Conservation (phyloP, 2,329 filamentous ascomycete species). For the Verticillium nubilum region DNA sequence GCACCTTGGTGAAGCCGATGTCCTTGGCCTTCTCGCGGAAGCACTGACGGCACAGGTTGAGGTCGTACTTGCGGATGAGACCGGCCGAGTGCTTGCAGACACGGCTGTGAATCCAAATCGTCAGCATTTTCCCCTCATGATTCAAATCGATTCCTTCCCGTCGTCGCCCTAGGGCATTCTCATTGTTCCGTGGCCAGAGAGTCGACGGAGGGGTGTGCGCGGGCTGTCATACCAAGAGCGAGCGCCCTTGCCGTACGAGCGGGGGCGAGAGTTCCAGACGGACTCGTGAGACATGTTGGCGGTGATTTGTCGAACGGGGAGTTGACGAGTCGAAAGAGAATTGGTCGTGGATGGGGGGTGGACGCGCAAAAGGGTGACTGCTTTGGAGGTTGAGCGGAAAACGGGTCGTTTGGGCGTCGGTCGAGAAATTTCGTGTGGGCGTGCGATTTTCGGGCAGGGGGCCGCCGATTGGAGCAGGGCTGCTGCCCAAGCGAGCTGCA, state of each 20-base stretch:
- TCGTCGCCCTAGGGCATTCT: background rate
- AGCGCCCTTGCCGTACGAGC: constrained; percentile 95
- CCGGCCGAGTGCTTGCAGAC: constrained; percentile 89
- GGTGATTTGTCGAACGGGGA: constrained; percentile 27
- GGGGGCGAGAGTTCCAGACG: constrained; percentile 98
- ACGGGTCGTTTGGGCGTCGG: background rate
- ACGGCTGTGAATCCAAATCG: constrained; percentile 39
- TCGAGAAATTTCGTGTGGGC: constrained; percentile 13
- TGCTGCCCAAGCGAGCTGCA: constrained; percentile 7
- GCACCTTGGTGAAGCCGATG: constrained; percentile 69
- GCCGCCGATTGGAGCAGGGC: constrained; percentile 21
- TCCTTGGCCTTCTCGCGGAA: constrained; percentile 70
- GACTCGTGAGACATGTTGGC: constrained; percentile 73
- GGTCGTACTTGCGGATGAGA: constrained; percentile 99
- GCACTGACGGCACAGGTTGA: constrained; percentile 81
- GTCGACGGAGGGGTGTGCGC: background rate
- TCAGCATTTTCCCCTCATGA: constrained; percentile 19
- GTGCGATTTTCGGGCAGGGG: constrained; percentile 5
- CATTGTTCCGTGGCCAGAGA: background rate
- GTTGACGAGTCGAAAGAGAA: constrained; percentile 25
- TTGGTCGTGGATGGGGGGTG: constrained; percentile 16
- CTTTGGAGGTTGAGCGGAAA: constrained; percentile 13
- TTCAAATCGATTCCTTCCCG: background rate
- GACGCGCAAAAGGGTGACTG: constrained; percentile 7
- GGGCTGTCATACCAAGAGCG: constrained; percentile 72